A percentile compares a stretch with the other conserved stretches of the same genome.
phyloP scores from a whole-genome alignment of 106 monocot genomes.

The Posidonia australis region DNA sequence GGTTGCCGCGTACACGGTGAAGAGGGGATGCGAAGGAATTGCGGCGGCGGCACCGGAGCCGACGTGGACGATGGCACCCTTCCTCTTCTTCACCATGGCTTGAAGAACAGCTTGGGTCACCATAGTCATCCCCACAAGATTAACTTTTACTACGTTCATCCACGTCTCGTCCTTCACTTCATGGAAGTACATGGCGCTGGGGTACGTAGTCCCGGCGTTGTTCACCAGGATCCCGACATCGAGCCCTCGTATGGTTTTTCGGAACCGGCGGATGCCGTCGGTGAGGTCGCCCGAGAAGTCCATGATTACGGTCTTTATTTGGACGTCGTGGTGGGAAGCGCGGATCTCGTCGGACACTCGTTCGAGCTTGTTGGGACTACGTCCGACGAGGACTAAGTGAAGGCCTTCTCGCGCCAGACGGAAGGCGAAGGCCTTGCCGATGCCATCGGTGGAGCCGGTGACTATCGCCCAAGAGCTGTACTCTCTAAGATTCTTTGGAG shows the following conservation, averaged over 20 bases:
- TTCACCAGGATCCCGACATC: conserved; percentile 80
- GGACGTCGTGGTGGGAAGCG: conserved; percentile 2
- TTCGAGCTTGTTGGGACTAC: conserved; percentile 48
- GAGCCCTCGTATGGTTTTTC: conserved; percentile 31
- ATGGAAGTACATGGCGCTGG: conserved; percentile 61
- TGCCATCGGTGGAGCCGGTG: conserved; percentile 82
- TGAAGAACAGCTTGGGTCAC: conserved; percentile 63
- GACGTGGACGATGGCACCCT: conserved; percentile 62
- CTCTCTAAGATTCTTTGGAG: conserved; percentile 6
- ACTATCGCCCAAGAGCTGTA: conserved; percentile 81
- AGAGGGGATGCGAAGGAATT: conserved; percentile 70
- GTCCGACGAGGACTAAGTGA: conserved; percentile 61
- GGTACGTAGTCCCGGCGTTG: conserved; percentile 69
- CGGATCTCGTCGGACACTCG: conserved; percentile 32
- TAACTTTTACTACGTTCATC: conserved; percentile 51
- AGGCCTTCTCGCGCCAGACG: conserved; percentile 43
- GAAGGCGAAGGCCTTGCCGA: conserved; percentile 57
- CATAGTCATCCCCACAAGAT: conserved; percentile 63
- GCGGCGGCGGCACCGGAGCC: conserved; percentile 62
- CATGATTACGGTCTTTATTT: conserved; percentile 35
- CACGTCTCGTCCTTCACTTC: conserved; percentile 63
- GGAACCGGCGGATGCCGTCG: conserved; percentile 28
- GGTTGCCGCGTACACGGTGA: conserved; percentile 64
- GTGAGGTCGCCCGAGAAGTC: conserved; percentile 49
- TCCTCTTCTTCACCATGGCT: conserved; percentile 58